Evolutionary conservation across 2,329 filamentous ascomycete genomes (phyloP).

Genomic region (Fusarium protoensiforme): DNA sequence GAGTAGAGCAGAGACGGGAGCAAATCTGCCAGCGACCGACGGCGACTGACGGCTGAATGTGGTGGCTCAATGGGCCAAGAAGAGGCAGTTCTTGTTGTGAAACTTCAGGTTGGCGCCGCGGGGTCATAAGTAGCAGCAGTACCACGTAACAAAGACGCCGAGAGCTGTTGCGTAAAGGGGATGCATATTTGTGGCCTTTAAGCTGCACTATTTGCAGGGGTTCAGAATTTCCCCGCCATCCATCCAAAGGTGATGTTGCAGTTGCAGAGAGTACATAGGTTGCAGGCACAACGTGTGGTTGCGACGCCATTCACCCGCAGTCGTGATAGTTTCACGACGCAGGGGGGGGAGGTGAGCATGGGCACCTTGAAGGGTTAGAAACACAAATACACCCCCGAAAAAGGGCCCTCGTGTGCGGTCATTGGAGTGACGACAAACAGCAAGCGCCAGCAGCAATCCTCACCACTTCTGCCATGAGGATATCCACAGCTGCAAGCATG

Average conservation of each 20-base stretch:
- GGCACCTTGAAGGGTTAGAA: neutral
- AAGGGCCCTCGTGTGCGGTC: neutral
- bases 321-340: slow-evolving; percentile 3
- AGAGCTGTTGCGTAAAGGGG: neutral
- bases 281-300: neutral
- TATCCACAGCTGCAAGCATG: neutral
- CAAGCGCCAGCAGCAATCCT: neutral
- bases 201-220: neutral
- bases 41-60: neutral
- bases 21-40: slow-evolving; percentile 16
- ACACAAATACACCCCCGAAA: neutral
- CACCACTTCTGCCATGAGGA: neutral
- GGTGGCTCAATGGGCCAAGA: neutral
- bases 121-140: slow-evolving; percentile 4
- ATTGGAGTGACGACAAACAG: neutral
- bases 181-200: neutral
- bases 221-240: neutral
- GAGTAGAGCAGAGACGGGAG: slow-evolving; percentile 2
- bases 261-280: neutral
- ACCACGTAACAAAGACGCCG: neutral
- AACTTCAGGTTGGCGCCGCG: neutral
- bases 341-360: slow-evolving; percentile 1
- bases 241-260: neutral
- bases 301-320: neutral
- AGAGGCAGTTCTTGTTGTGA: neutral